Evolutionary conservation across 352 stramenopile species (phyloP), one percentile per base, ranked within the genome.

Genomic region (Thalassiosira exigua): DNA sequence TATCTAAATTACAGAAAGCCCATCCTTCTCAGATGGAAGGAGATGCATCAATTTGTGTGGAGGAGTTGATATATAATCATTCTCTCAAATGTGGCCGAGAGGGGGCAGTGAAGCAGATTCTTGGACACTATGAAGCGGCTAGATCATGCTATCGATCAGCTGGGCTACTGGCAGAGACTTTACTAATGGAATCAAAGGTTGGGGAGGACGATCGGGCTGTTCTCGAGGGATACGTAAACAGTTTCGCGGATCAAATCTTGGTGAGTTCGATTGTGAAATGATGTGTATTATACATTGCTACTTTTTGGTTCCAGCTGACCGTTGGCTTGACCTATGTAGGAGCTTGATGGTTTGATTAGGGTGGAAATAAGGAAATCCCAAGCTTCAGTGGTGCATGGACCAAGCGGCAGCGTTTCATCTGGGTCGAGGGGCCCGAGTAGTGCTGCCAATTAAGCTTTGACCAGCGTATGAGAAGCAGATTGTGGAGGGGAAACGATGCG

Each of bases 41-140:
- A 14, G 72, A 81, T 9, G 21, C 54, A 57, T 36, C 65, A 60
- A 24, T 73, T 44, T 79, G 42, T 14, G 82, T 92, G 0, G 86
- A 92, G 53, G 89, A 94, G 75, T 60, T 94, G 17, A 92, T 94
- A 73, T 94, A 92, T 62, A 91, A 91, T 81, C 86, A 92, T 74
- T 83, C 87, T 67, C 75, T 92, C 21, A 87, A 87, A 57, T 92
- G 77, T 53, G 86, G 90, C 36, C 56, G 82, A n/a, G 87, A 94
- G 61, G 90, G 87, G 36, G 85, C 86, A 24, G 86, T 93, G 0
- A 93, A 93, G 60, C 88, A 93, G 60, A 78, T 92, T 32, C 73
- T 93, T 59, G 90, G 90, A 33, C 84, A 94, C 70, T 88, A 88
- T 50, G 87, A 93, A 54, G 79, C 69, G 24, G 86, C 90, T 32